phyloP scores from a whole-genome alignment of 176 grass and related monocot species.

The Oryza officinalis region DNA sequence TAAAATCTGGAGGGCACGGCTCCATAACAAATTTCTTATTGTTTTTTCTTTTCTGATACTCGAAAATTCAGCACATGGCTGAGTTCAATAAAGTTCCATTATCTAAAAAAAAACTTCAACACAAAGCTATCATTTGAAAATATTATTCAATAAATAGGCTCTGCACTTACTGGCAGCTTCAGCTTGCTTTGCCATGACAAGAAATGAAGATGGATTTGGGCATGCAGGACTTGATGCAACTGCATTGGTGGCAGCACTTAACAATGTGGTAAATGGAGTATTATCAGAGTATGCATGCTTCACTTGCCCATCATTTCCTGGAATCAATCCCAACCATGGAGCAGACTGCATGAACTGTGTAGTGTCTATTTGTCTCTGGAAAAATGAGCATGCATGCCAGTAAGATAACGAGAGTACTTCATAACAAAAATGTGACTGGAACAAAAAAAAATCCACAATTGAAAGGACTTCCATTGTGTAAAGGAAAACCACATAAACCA shows the following conservation, averaged over 20 bases:
- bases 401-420: conserved; percentile 22
- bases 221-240: conserved; percentile 74
- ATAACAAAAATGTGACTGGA: neutral
- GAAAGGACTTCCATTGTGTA: neutral
- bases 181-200: conserved; percentile 97
- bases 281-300: conserved; percentile 62
- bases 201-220: conserved; percentile 87
- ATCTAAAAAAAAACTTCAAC: neutral
- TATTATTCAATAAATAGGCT: conserved; percentile 1
- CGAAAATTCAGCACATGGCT: neutral
- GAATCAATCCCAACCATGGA: conserved; percentile 83
- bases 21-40: neutral
- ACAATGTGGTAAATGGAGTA: conserved; percentile 69
- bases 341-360: conserved; percentile 93
- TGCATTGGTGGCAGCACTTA: conserved; percentile 61
- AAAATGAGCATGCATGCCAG: conserved; percentile 2
- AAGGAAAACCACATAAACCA: neutral
- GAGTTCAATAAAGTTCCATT: too few species aligned
- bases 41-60: conserved; percentile 4
- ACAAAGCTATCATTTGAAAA: conserved; percentile 13
- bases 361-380: conserved; percentile 90
- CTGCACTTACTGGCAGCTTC: conserved; percentile 94
- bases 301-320: conserved; percentile 81
- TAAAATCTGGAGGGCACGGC: conserved; percentile 12
- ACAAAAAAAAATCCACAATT: neutral